Conservation (phyloP, 202 grass and related monocot genomes). For the Hordeum pubiflorum region DNA sequence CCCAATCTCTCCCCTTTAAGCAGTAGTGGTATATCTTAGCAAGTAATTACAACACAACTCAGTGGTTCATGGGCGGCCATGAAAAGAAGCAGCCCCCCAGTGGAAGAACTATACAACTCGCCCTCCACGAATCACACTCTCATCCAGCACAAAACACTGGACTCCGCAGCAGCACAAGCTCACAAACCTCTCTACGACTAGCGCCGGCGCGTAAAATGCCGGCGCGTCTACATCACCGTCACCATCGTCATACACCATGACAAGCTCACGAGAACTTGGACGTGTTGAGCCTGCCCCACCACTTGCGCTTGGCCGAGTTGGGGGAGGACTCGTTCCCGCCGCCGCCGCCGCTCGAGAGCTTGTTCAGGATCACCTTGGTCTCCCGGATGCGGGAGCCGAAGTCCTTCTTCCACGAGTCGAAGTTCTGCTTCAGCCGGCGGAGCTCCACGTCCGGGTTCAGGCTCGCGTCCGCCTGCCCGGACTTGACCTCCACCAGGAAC, state of each 20-base stretch:
- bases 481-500: conserved; percentile 92
- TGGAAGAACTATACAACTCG: conserved; percentile 49
- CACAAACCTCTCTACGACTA: conserved; percentile 26
- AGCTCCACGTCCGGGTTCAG: conserved; percentile 85
- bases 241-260: neutral
- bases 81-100: conserved; percentile 18
- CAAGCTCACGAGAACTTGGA: conserved; percentile 53
- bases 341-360: conserved; percentile 35
- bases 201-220: conserved; percentile 31
- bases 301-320: conserved; percentile 67
- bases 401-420: conserved; percentile 89
- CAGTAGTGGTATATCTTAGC: conserved; percentile 21
- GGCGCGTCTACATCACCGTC: conserved; percentile 11
- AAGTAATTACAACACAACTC: conserved; percentile 58
- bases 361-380: conserved; percentile 83
- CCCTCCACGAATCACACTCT: conserved; percentile 44
- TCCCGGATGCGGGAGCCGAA: conserved; percentile 62
- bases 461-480: conserved; percentile 61
- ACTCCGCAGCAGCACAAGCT: neutral
- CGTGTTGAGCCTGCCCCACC: conserved; percentile 84
- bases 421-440: conserved; percentile 68
- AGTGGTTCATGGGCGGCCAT: conserved; percentile 20
- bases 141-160: conserved; percentile 35
- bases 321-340: conserved; percentile 39
- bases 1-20: conserved; percentile 17